Percentiles rank a stretch among this genome's conserved stretches.
These are phyloP conservation scores for Yamadazyma sp. DNA, from an alignment of 805 yeast genomes.

Conservation along the genomic window DNA sequence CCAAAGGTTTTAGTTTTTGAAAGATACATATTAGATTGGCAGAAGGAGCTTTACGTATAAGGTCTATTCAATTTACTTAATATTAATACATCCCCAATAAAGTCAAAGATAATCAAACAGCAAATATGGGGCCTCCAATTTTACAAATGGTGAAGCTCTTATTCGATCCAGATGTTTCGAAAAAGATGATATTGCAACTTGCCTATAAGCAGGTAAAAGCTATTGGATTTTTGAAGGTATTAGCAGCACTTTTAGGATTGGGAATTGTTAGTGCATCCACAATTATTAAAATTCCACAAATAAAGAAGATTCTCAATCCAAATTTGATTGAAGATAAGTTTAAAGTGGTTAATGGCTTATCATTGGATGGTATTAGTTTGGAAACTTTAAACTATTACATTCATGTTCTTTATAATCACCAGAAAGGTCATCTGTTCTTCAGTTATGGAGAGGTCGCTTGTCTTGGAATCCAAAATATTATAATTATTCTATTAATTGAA, in stretches of 20 bases:
- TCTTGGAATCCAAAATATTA: conserved; percentile 37
- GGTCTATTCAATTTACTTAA: no score
- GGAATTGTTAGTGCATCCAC: conserved; percentile 36
- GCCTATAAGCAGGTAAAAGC: conserved; percentile 32
- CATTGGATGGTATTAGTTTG: conserved; percentile 31
- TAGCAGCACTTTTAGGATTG: conserved; percentile 31
- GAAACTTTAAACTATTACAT: conserved; percentile 36
- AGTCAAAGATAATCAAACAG: no score
- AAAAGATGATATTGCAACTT: conserved; percentile 34
- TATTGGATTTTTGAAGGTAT: conserved; percentile 31
- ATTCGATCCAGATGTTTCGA: conserved; percentile 39
- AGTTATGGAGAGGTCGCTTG: conserved; percentile 41
- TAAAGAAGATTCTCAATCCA: conserved; percentile 31
- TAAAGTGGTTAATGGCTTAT: conserved; percentile 34
- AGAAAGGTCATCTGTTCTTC: conserved; percentile 30
- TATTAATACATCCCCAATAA: no score
- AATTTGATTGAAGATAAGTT: conserved; percentile 21
- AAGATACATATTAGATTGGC: no score
- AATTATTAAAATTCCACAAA: conserved; percentile 40
- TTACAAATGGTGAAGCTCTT: conserved; percentile 29
- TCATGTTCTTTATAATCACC: conserved; percentile 38
- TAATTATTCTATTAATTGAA: conserved; percentile 32
- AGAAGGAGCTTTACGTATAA: no score
- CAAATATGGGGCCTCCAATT: conserved; percentile 25
- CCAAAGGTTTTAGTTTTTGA: no score